Evolutionary conservation across 495 filamentous ascomycete species (phyloP).

Genomic region (Neurospora hispaniola): DNA sequence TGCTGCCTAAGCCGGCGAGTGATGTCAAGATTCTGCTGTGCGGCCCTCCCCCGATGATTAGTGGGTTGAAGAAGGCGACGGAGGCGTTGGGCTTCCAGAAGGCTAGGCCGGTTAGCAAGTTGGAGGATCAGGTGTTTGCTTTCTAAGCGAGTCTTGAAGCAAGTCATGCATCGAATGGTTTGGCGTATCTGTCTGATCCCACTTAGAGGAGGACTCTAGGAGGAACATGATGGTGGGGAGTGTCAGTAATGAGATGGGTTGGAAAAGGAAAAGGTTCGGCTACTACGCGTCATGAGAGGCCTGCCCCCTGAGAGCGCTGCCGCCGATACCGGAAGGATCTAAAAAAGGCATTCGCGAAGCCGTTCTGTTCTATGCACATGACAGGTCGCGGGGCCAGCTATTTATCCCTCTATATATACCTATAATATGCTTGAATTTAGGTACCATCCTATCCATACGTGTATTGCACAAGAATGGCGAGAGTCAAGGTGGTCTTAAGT

Average conservation of each 20-base stretch:
- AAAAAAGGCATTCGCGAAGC: neutral
- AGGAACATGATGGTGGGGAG: neutral
- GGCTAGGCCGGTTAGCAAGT: constrained; percentile 87
- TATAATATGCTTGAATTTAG: neutral
- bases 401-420: neutral
- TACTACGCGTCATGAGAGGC: too few relatives aligned
- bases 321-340: neutral
- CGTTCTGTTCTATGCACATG: neutral
- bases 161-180: too few relatives aligned
- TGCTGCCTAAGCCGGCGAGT: constrained; percentile 66
- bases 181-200: neutral
- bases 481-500: neutral
- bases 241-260: too few relatives aligned
- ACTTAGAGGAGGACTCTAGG: neutral
- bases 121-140: constrained; percentile 95
- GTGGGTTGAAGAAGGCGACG: constrained; percentile 92
- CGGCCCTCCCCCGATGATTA: constrained; percentile 92
- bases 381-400: neutral
- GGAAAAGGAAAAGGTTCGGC: too few relatives aligned
- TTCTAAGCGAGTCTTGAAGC: constrained; percentile 46
- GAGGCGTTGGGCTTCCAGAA: constrained; percentile 83
- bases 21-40: constrained; percentile 96
- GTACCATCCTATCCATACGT: neutral
- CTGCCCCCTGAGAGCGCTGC: neutral
- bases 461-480: neutral